A percentile compares a stretch with the other conserved stretches of the same genome.
These are phyloP conservation scores for Leishmania tarentolae DNA, from an alignment of 208 protist genomes.

Conservation along the genomic window DNA sequence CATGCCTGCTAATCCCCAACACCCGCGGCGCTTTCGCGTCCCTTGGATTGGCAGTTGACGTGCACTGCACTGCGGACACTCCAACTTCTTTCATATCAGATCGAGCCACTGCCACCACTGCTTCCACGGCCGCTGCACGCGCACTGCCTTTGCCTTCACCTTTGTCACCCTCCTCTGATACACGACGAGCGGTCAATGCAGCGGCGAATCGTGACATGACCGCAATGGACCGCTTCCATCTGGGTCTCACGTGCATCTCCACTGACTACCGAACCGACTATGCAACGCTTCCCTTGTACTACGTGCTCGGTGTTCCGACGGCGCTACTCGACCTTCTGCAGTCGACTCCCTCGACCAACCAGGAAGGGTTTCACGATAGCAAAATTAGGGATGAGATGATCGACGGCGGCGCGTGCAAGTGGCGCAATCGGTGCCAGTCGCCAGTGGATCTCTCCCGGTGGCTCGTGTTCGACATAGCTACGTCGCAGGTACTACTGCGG, in stretches of 20 bases:
- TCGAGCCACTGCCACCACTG: not conserved
- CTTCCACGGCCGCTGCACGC: not conserved
- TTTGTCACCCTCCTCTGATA: not conserved
- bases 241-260: conserved; percentile 14
- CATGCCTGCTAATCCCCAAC: conserved; percentile 27
- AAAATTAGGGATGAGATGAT: not conserved
- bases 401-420: not conserved
- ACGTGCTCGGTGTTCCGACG: conserved; percentile 41
- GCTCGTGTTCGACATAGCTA: conserved; percentile 34
- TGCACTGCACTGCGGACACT: not conserved
- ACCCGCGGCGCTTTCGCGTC: conserved; percentile 6
- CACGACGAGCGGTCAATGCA: not conserved
- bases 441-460: conserved; percentile 22
- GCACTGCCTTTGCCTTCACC: not conserved
- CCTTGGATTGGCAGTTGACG: conserved; percentile 13
- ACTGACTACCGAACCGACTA: conserved; percentile 35
- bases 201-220: not conserved
- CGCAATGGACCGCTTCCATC: conserved; percentile 9
- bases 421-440: not conserved
- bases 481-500: conserved; percentile 36
- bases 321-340: conserved; percentile 6
- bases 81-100: not conserved
- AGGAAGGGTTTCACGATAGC: not conserved
- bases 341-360: not conserved
- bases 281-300: conserved; percentile 13